Evolutionary conservation across 345 rosid genomes (phyloP), one percentile per base, ranked within the genome.

Genomic region (Anacardium occidentale): DNA sequence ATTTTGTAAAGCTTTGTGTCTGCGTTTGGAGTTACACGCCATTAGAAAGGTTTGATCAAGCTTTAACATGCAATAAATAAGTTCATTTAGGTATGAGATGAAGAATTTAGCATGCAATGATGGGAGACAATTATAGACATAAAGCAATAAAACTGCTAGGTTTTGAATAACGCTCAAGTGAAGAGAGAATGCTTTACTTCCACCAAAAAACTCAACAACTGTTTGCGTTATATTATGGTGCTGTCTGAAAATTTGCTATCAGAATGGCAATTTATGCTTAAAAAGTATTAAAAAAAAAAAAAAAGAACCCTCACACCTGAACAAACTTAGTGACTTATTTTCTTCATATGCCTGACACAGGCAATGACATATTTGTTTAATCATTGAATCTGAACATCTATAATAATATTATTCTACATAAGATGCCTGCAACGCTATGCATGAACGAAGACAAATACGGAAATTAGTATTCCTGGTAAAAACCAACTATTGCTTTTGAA

Each of bases 401-500:
- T 55, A 53, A 24, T 64, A 68, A 55, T 52, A 4, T 37, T 40
- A 59, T 66, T 68, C 18, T 63, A 37, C n/a, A 29, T 5, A 48
- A 18, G 21, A 65, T 14, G 26, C 64, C 32, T 61, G 44, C 29
- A 8, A 14, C 29, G 9, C 47, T 66, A 64, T 37, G 66, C 5
- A 17, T 10, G 62, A 58, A 45, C 13, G 65, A 63, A 53, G 11
- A 34, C 45, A 56, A 62, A 64, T 54, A 63, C 40, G 62, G 62
- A 57, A 57, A 66, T 22, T 52, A 72, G 32, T 20, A 66, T 51
- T 69, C 26, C 85, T 26, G 59, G 52, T 13, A 26, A 68, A 75
- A 74, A 64, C 77, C 80, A 66, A 65, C 61, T 15, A 59, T 18
- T 70, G 50, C 68, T 60, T 70, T 62, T n/a, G 63, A 55, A 37